These are phyloP conservation scores for Epichloe elymi DNA, from an alignment of 2,329 filamentous ascomycete species.

Conservation along the genomic window DNA sequence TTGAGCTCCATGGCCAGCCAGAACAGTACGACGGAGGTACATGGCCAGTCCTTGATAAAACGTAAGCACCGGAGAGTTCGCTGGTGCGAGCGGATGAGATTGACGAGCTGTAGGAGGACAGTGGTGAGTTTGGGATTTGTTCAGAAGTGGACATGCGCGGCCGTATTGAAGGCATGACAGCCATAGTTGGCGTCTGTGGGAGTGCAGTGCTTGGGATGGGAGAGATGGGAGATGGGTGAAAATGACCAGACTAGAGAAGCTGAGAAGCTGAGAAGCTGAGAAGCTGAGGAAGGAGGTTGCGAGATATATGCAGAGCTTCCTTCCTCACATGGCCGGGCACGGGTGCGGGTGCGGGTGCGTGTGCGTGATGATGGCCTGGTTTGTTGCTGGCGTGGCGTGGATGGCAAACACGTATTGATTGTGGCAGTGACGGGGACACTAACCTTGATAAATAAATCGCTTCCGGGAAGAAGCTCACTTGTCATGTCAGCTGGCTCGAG, in stretches of 20 bases:
- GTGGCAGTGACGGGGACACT: not conserved
- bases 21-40: not conserved
- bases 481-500: too few species aligned
- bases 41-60: not conserved
- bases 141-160: not conserved
- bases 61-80: slow-evolving; percentile 2
- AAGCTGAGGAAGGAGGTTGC: not conserved
- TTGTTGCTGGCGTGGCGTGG: not conserved
- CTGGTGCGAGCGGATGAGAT: not conserved
- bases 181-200: not conserved
- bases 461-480: not conserved
- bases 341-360: not conserved
- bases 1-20: not conserved
- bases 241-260: not conserved
- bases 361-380: too few species aligned
- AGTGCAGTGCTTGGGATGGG: not conserved
- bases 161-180: not conserved
- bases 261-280: not conserved
- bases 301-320: not conserved
- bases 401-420: not conserved
- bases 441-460: not conserved
- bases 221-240: not conserved
- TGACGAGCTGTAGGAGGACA: not conserved
- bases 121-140: not conserved
- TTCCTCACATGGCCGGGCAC: slow-evolving; percentile 1